Evolutionary conservation across 495 filamentous ascomycete genomes (phyloP), one percentile per base, ranked within the genome.

Genomic region (Hyaloscypha bicolor): DNA sequence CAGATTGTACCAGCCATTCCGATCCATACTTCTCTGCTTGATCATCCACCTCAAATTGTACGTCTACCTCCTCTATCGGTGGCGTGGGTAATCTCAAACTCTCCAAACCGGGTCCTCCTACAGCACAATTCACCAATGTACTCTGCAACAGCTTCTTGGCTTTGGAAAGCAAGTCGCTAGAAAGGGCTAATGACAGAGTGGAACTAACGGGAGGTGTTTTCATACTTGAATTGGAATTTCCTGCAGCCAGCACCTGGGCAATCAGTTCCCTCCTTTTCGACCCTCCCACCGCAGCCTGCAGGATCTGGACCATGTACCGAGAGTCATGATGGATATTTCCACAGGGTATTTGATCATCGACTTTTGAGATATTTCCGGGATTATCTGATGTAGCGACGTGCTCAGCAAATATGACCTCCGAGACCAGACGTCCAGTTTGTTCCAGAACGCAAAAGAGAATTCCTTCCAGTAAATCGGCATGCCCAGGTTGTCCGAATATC

Each of bases 1-100:
- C 65, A 56, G 80, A 76, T 57, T 80, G 76, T 3, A 77, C 72
- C 66, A 84, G 80, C 81, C 81, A 85, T 16, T 84, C 80, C 1
- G 77, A 69, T 61, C 66, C 69, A 65, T 67, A 69, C 31, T 48
- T 16, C 30, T 71, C 66, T 11, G 31, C 48, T 32, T 6, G 6
- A 30, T 14, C 5, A 11, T 21, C 16, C 21, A 21, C 37, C 8
- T 51, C 32, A 9, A 11, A 0, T 3, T 14, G 22, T 21, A 59
- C 1, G 6, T n/a, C 33, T 6, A 12, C 16, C 4, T 16, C 30
- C 11, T 72, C 67, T 31, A 60, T 29, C 19, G 71, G 62, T 22
- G 61, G 65, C 4, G 60, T 31, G 8, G 67, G 65, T 25, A 67
- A 22, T 42, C 53, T 60, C 57, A 73, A 52, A 51, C 63, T 55